These are phyloP conservation scores for Populus davidiana DNA, from an alignment of 345 rosid species.

Conservation along the genomic window DNA sequence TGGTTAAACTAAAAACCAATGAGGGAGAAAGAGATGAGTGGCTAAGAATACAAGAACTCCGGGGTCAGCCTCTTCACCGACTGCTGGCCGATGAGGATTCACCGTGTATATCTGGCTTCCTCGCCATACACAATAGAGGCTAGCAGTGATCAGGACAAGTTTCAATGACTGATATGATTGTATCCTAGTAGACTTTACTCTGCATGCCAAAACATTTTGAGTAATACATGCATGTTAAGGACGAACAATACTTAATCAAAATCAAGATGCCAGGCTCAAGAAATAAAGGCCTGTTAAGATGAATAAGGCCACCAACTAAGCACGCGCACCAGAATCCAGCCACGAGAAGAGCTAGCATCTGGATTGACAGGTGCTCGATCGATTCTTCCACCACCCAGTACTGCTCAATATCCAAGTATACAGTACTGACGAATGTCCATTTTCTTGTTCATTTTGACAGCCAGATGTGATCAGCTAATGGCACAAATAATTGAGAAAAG, in stretches of 20 bases:
- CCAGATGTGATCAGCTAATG: neutral
- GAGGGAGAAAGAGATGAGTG: constrained; percentile 53
- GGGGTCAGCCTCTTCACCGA: constrained; percentile 77
- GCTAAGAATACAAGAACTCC: constrained; percentile 53
- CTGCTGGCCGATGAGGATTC: constrained; percentile 56
- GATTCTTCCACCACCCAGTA: constrained; percentile 64
- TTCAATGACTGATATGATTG: constrained; percentile 37
- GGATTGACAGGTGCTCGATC: constrained; percentile 54
- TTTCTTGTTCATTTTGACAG: constrained; percentile 41
- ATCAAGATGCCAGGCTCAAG: neutral
- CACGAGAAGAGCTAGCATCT: constrained; percentile 49
- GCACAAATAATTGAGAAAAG: neutral
- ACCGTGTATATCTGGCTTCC: constrained; percentile 58
- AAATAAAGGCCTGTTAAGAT: constrained; percentile 52
- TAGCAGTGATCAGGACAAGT: constrained; percentile 39
- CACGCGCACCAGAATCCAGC: constrained; percentile 47
- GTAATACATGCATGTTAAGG: neutral
- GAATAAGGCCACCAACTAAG: constrained; percentile 54
- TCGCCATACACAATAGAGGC: constrained; percentile 59
- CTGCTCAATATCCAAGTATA: constrained; percentile 60
- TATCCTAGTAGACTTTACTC: constrained; percentile 31
- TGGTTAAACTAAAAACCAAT: constrained; percentile 2
- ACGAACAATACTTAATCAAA: neutral
- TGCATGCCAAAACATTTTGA: constrained; percentile 20
- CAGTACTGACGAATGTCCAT: constrained; percentile 48